A percentile compares a stretch with the other conserved stretches of the same genome.
phyloP scores from a whole-genome alignment of 2,329 filamentous ascomycete species.

The Colletotrichum karsti region DNA sequence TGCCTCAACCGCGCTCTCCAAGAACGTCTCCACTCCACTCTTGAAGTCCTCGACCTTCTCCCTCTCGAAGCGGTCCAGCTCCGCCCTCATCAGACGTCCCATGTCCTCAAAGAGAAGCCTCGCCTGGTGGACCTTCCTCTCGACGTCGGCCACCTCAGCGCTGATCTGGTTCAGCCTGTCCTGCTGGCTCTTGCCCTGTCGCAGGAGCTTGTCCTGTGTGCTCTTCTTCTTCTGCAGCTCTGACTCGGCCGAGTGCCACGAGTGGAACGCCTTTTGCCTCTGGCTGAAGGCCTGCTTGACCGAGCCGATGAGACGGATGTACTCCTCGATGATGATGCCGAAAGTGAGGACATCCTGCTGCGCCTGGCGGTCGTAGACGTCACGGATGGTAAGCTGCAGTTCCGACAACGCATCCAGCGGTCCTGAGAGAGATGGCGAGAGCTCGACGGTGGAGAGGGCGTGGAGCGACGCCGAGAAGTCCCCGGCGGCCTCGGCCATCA shows the following conservation, averaged over 20 bases:
- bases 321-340: conserved; percentile 97
- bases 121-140: conserved; percentile 91
- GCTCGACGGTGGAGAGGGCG: conserved; percentile 88
- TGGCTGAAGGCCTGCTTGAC: conserved; percentile 94
- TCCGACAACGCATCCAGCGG: conserved; percentile 93
- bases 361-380: conserved; percentile 95
- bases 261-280: conserved; percentile 93
- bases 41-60: conserved; percentile 99
- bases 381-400: conserved; percentile 90
- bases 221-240: conserved; percentile 90
- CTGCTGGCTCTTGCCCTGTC: conserved; percentile 95
- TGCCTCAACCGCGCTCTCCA: conserved; percentile 96
- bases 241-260: conserved; percentile 90
- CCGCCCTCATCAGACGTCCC: conserved; percentile 89
- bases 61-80: conserved; percentile 92
- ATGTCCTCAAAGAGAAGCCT: conserved; percentile 95
- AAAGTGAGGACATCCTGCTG: conserved; percentile 96
- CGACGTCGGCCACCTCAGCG: conserved; percentile 93
- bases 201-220: conserved; percentile 91
- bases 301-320: conserved; percentile 93
- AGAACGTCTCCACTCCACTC: conserved; percentile 94
- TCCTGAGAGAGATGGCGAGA: conserved; percentile 87
- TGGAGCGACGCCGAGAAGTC: conserved; percentile 96
- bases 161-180: conserved; percentile 92
- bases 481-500: conserved; percentile 89